A percentile compares a stretch with the other conserved stretches of the same genome.
These are phyloP conservation scores for Sarocladium kiliense DNA, from an alignment of 2,329 filamentous ascomycete genomes.

Conservation along the genomic window DNA sequence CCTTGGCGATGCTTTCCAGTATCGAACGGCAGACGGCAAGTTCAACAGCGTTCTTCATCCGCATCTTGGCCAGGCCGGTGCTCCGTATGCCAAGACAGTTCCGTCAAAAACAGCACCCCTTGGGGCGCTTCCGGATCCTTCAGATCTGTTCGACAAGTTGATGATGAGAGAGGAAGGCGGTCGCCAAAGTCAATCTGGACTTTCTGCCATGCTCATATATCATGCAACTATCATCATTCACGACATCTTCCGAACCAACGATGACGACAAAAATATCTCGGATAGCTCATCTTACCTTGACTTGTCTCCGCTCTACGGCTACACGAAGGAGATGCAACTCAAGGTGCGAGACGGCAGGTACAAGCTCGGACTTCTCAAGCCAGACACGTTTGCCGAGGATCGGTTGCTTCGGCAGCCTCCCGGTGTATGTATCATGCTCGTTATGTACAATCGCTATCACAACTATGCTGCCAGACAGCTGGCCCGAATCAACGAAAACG, in stretches of 20 bases:
- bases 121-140: constrained; percentile 58
- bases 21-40: constrained; percentile 32
- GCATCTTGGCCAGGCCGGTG: constrained; percentile 57
- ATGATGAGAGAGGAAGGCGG: constrained; percentile 48
- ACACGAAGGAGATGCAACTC: constrained; percentile 56
- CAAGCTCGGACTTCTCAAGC: constrained; percentile 63
- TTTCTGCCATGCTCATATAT: constrained; percentile 72
- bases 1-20: constrained; percentile 15
- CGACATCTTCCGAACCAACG: constrained; percentile 38
- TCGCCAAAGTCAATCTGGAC: constrained; percentile 64
- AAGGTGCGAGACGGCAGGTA: constrained; percentile 49
- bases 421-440: constrained; percentile 61
- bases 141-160: constrained; percentile 61
- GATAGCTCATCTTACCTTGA: constrained; percentile 72
- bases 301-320: constrained; percentile 68
- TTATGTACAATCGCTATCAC: constrained; percentile 67
- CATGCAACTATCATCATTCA: constrained; percentile 57
- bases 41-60: constrained; percentile 57
- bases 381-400: constrained; percentile 64
- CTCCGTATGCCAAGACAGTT: constrained; percentile 66
- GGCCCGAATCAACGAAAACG: constrained; percentile 61
- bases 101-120: constrained; percentile 50
- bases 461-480: constrained; percentile 62
- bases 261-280: constrained; percentile 56
- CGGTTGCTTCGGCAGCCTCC: constrained; percentile 62